phyloP scores from a whole-genome alignment of 345 rosid genomes.

The Eucalyptus sideroxylon region DNA sequence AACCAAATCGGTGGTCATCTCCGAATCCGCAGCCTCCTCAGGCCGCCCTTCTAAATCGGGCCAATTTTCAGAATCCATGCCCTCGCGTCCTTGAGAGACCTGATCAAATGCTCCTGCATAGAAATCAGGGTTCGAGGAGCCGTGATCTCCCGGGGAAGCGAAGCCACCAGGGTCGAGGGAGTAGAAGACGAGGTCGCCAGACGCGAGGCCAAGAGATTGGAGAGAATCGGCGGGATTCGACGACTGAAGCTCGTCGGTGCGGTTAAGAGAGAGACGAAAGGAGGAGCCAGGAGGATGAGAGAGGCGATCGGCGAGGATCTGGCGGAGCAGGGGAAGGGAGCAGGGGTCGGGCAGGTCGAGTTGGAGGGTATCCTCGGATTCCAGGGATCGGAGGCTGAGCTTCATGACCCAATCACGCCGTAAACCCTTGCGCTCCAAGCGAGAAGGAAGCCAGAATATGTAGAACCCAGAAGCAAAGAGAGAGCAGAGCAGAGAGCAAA shows the following conservation, averaged over 20 bases:
- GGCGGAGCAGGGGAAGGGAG: constrained; percentile 25
- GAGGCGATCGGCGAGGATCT: background rate
- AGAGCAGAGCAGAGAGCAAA: too few relatives aligned
- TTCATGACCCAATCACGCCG: constrained; percentile 22
- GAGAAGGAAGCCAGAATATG: too few relatives aligned
- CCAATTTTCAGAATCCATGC: background rate
- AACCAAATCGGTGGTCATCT: background rate
- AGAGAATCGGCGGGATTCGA: constrained; percentile 32
- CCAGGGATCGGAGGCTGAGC: constrained; percentile 43
- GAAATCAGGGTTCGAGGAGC: background rate
- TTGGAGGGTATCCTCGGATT: constrained; percentile 32
- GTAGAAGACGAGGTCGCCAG: background rate
- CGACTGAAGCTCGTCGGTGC: constrained; percentile 40
- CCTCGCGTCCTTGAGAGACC: background rate
- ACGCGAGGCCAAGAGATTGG: constrained; percentile 38
- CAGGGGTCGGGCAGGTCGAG: constrained; percentile 25
- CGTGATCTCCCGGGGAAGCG: background rate
- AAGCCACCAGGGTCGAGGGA: constrained; percentile 13
- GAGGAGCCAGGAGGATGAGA: background rate
- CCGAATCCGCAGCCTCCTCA: background rate
- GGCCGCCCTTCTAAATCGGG: background rate
- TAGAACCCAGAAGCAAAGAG: background rate
- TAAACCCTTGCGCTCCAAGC: too few relatives aligned
- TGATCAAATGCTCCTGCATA: background rate
- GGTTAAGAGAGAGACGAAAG: constrained; percentile 52